Conservation (phyloP, 2,329 filamentous ascomycete species). For the Emmonsia crescens region DNA sequence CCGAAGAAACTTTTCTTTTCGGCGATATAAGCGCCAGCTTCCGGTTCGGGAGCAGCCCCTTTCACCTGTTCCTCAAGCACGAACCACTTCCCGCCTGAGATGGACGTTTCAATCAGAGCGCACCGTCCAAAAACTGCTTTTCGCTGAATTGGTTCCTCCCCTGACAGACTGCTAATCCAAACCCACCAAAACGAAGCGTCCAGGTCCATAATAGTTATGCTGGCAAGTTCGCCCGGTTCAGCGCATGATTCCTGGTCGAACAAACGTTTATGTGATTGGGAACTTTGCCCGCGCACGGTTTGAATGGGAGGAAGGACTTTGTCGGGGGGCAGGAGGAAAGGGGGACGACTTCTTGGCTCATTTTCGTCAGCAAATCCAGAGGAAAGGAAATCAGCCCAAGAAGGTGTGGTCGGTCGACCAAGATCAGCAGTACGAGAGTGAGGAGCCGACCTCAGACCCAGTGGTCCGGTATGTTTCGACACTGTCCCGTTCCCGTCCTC, state of each 20-base stretch:
- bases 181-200: conserved; percentile 99
- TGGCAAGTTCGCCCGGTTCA: conserved; percentile 88
- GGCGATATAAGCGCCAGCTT: conserved; percentile 77
- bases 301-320: conserved; percentile 79
- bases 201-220: conserved; percentile 72
- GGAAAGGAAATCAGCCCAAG: conserved; percentile 95
- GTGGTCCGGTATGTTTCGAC: conserved; percentile 29
- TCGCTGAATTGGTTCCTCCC: conserved; percentile 71
- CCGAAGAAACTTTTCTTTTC: conserved; percentile 94
- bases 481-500: conserved; percentile 38
- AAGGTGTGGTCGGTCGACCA: conserved; percentile 83
- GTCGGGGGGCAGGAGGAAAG: conserved; percentile 76
- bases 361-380: conserved; percentile 79
- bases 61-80: conserved; percentile 95
- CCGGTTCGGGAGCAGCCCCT: conserved; percentile 74
- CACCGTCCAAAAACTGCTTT: conserved; percentile 93
- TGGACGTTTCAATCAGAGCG: conserved; percentile 79
- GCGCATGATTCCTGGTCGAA: conserved; percentile 58
- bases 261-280: conserved; percentile 68
- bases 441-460: conserved; percentile 54
- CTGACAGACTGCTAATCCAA: conserved; percentile 93
- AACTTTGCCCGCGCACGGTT: conserved; percentile 63
- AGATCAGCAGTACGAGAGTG: conserved; percentile 55
- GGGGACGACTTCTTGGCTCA: conserved; percentile 50
- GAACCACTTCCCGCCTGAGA: conserved; percentile 74